Evolutionary conservation across 2,329 filamentous ascomycete species (phyloP).

Genomic region (Aurifilum marmelostoma): DNA sequence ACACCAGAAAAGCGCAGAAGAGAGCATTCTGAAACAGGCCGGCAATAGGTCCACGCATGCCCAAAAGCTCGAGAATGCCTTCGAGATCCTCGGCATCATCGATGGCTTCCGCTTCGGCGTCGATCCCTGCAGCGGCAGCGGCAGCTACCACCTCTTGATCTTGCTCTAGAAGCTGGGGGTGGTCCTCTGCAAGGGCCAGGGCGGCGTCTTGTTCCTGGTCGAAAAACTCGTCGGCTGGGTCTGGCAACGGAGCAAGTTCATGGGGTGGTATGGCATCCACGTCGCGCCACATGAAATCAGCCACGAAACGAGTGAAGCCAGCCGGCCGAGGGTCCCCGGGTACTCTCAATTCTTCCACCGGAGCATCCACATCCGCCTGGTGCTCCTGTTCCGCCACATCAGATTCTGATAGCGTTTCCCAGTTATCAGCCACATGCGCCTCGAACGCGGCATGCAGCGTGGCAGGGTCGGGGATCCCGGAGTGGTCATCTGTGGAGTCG

Average conservation of each 20-base stretch:
- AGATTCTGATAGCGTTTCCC: slow-evolving; percentile 25
- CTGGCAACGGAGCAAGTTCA: slow-evolving; percentile 49
- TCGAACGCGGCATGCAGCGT: slow-evolving; percentile 1
- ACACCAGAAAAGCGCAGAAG: slow-evolving; percentile 89
- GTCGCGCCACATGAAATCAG: slow-evolving; percentile 66
- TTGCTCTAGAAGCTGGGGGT: slow-evolving; percentile 40
- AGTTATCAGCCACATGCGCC: slow-evolving; percentile 11
- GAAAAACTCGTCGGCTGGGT: slow-evolving; percentile 45
- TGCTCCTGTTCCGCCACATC: slow-evolving; percentile 17
- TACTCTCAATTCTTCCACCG: slow-evolving; percentile 13
- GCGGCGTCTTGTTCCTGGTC: slow-evolving; percentile 40
- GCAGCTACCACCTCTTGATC: slow-evolving; percentile 65
- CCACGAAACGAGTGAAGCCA: slow-evolving; percentile 48
- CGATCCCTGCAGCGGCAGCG: slow-evolving; percentile 69
- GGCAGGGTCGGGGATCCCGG: neutral
- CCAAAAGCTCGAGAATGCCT: slow-evolving; percentile 92
- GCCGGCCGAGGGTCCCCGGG: slow-evolving; percentile 36
- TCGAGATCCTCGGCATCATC: slow-evolving; percentile 94
- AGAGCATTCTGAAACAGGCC: slow-evolving; percentile 93
- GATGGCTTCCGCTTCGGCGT: slow-evolving; percentile 74
- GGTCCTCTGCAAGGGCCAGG: slow-evolving; percentile 33
- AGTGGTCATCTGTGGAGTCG: neutral
- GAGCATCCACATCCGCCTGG: slow-evolving; percentile 12
- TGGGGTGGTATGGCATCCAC: slow-evolving; percentile 57
- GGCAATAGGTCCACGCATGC: slow-evolving; percentile 90